These are phyloP conservation scores for Rhodocollybia butyracea DNA, from an alignment of 768 basidiomycete genomes.

Conservation along the genomic window DNA sequence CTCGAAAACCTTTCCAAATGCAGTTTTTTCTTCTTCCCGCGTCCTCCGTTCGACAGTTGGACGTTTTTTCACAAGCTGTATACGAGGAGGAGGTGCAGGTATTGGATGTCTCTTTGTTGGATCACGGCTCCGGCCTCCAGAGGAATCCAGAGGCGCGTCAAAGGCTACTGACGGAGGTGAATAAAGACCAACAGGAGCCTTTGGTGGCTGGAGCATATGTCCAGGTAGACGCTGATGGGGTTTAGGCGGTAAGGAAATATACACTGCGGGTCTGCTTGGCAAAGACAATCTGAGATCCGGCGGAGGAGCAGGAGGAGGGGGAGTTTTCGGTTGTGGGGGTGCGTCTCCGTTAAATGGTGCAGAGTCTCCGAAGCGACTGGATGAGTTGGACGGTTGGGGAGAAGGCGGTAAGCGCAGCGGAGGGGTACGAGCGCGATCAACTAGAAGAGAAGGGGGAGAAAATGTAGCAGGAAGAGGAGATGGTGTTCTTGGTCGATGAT, in stretches of 20 bases:
- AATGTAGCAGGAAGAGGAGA: background rate
- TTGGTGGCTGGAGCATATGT: constrained; percentile 21
- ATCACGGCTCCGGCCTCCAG: background rate
- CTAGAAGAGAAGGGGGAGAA: constrained; percentile 6
- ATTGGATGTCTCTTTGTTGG: background rate
- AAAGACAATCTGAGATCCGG: constrained; percentile 23
- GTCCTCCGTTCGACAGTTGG: constrained; percentile 36
- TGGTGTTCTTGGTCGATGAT: background rate
- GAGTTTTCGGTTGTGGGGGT: constrained; percentile 21
- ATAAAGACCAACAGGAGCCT: constrained; percentile 41
- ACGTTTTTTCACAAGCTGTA: background rate
- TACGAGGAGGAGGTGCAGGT: constrained; percentile 6
- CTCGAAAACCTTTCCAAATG: constrained; percentile 64
- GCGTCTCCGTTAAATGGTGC: background rate
- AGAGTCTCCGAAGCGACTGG: constrained; percentile 13
- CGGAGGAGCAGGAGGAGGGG: constrained; percentile 35
- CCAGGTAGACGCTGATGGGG: constrained; percentile 9
- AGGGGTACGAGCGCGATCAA: constrained; percentile 10
- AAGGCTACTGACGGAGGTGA: constrained; percentile 38
- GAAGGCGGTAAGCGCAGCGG: constrained; percentile 14
- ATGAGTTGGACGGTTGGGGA: constrained; percentile 19
- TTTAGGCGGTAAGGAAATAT: constrained; percentile 15
- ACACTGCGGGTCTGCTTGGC: constrained; percentile 15
- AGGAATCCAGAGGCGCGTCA: background rate
- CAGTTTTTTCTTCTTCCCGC: constrained; percentile 60